Conservation (phyloP, 495 filamentous ascomycete genomes). For the Bathelium albidoporum region DNA sequence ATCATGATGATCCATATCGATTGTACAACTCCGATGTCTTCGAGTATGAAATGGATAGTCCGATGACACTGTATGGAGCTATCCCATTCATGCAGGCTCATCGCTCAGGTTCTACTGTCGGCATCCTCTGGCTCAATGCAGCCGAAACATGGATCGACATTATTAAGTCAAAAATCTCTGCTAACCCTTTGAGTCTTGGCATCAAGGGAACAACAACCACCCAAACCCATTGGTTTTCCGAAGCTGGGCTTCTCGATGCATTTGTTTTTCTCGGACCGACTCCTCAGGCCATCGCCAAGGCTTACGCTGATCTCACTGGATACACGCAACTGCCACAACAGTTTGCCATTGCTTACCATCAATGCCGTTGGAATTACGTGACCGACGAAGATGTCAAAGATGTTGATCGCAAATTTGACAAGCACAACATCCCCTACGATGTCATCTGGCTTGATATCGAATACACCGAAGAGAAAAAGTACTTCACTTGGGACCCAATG, state of each 20-base stretch:
- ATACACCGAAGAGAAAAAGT: constrained; percentile 91
- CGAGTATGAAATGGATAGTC: constrained; percentile 91
- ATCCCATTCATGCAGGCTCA: constrained; percentile 98
- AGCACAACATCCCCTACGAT: constrained; percentile 89
- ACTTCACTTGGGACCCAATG: constrained; percentile 90
- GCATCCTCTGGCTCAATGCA: constrained; percentile 97
- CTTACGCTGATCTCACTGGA: constrained; percentile 89
- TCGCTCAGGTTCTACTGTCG: constrained; percentile 82
- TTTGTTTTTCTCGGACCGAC: constrained; percentile 90
- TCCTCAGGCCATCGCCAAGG: constrained; percentile 65
- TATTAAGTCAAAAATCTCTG: constrained; percentile 62
- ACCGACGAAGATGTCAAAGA: constrained; percentile 94
- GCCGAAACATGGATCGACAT: constrained; percentile 98
- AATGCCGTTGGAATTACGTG: constrained; percentile 98
- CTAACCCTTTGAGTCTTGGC: constrained; percentile 70
- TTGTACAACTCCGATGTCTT: constrained; percentile 96
- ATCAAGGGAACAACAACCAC: constrained; percentile 58
- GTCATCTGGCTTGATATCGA: constrained; percentile 98
- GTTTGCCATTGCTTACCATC: constrained; percentile 88
- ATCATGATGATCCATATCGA: constrained; percentile 86
- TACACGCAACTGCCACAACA: constrained; percentile 81
- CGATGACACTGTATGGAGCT: constrained; percentile 95
- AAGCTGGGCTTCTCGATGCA: constrained; percentile 77
- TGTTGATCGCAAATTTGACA: constrained; percentile 92
- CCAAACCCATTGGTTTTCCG: constrained; percentile 94